Conservation (phyloP, 108 stramenopile species). For the Nitzschia sp. region DNA sequence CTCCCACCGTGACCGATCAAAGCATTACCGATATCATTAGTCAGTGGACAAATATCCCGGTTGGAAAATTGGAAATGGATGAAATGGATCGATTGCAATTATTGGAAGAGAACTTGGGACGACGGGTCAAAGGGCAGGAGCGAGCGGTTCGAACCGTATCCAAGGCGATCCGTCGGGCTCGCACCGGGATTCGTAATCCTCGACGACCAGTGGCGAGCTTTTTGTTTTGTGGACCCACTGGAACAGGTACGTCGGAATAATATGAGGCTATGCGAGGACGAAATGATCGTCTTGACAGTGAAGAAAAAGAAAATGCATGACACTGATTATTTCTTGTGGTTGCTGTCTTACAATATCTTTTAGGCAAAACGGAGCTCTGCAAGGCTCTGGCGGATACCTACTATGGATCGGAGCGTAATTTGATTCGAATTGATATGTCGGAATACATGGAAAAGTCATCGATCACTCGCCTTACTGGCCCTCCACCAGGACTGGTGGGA, state of each 20-base stretch:
- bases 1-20: slow-evolving; percentile 50
- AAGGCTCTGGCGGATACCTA: slow-evolving; percentile 88
- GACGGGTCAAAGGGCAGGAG: slow-evolving; percentile 88
- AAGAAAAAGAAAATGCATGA: slow-evolving; percentile 7
- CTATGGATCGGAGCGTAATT: slow-evolving; percentile 82
- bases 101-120: slow-evolving; percentile 62
- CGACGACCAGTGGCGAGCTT: slow-evolving; percentile 78
- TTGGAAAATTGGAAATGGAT: slow-evolving; percentile 70
- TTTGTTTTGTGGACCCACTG: slow-evolving; percentile 92
- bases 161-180: slow-evolving; percentile 76
- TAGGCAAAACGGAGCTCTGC: slow-evolving; percentile 91
- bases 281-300: too few species aligned
- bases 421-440: slow-evolving; percentile 94
- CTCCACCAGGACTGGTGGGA: slow-evolving; percentile 91
- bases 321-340: slow-evolving; percentile 15
- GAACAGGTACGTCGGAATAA: slow-evolving; percentile 19
- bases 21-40: slow-evolving; percentile 67
- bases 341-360: too few species aligned
- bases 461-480: slow-evolving; percentile 88
- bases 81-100: slow-evolving; percentile 79
- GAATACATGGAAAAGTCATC: slow-evolving; percentile 92
- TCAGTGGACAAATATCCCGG: slow-evolving; percentile 68
- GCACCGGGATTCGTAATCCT: slow-evolving; percentile 74
- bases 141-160: slow-evolving; percentile 80
- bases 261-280: too few species aligned